Conservation (phyloP, 2,329 filamentous ascomycete genomes). For the Phyllosticta citriasiana region DNA sequence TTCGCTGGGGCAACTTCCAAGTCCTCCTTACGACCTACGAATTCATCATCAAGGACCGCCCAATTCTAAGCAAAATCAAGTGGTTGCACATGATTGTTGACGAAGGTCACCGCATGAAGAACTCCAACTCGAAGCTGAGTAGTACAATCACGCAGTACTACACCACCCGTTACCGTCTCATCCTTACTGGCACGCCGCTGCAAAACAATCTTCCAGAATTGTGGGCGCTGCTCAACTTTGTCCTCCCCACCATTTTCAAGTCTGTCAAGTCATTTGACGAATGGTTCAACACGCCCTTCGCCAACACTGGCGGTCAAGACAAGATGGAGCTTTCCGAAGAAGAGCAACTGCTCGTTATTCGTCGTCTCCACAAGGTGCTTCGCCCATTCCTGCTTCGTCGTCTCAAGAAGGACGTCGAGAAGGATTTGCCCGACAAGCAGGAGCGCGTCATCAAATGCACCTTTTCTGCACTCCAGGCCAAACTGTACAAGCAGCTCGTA, state of each 20-base stretch:
- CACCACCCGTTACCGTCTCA: conserved; percentile 85
- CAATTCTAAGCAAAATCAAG: conserved; percentile 93
- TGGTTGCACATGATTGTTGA: conserved; percentile 99
- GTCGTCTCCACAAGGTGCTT: conserved; percentile 94
- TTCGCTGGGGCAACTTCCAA: conserved; percentile 91
- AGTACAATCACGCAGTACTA: conserved; percentile 94
- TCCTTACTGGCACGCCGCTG: conserved; percentile 91
- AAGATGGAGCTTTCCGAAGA: conserved; percentile 99
- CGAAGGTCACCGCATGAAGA: conserved; percentile 99
- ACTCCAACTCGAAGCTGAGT: conserved; percentile 89
- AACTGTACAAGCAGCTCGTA: conserved; percentile 94
- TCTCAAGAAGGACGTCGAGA: conserved; percentile 99
- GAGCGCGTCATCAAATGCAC: conserved; percentile 99
- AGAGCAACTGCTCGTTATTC: conserved; percentile 97
- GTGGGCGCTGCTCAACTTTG: conserved; percentile 98
- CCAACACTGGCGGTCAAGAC: conserved; percentile 94
- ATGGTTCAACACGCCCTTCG: conserved; percentile 99
- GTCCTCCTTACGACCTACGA: conserved; percentile 96
- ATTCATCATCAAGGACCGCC: conserved; percentile 98
- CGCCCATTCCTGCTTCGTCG: conserved; percentile 94
- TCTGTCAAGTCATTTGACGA: conserved; percentile 98
- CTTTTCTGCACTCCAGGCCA: conserved; percentile 87
- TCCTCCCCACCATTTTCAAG: conserved; percentile 97
- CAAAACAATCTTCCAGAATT: conserved; percentile 95
- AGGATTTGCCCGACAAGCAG: conserved; percentile 96